Percentiles rank a stretch among this genome's conserved stretches.
Evolutionary conservation across 2,329 filamentous ascomycete genomes (phyloP).

Genomic region (Beauveria scarabaeidicola): DNA sequence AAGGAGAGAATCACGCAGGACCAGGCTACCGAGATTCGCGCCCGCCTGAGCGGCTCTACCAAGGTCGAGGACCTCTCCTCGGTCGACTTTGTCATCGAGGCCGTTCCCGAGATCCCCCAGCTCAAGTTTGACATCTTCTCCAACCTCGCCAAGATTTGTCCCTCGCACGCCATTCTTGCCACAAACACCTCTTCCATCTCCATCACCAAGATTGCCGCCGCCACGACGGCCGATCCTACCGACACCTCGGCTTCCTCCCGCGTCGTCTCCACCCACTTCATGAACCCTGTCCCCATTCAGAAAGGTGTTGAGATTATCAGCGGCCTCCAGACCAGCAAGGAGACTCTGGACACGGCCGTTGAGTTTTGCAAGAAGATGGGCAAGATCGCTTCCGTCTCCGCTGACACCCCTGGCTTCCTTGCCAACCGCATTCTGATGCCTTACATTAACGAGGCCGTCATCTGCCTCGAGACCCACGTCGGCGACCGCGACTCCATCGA

Average conservation of each 20-base stretch:
- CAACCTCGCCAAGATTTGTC: slow-evolving; percentile 71
- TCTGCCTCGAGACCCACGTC: slow-evolving; percentile 89
- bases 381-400: slow-evolving; percentile 80
- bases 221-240: slow-evolving; percentile 68
- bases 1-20: slow-evolving; percentile 80
- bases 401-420: slow-evolving; percentile 87
- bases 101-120: slow-evolving; percentile 82
- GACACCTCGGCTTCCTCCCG: slow-evolving; percentile 76
- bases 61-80: slow-evolving; percentile 67
- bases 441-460: slow-evolving; percentile 97
- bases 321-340: slow-evolving; percentile 79
- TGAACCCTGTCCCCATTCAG: slow-evolving; percentile 96
- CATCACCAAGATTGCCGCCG: slow-evolving; percentile 89
- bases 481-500: slow-evolving; percentile 89
- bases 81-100: slow-evolving; percentile 97
- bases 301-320: slow-evolving; percentile 98
- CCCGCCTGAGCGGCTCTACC: slow-evolving; percentile 60
- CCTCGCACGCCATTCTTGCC: slow-evolving; percentile 79
- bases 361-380: slow-evolving; percentile 87
- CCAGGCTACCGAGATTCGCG: slow-evolving; percentile 65
- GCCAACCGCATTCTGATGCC: slow-evolving; percentile 98
- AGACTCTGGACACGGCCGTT: slow-evolving; percentile 73
- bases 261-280: slow-evolving; percentile 94
- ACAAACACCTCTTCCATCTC: slow-evolving; percentile 99
- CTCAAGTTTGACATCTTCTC: slow-evolving; percentile 86